Percentiles rank a stretch among this genome's conserved stretches.
Evolutionary conservation across 1,139 yeast genomes (phyloP).

Genomic region (Nakaseomyces delphensis): DNA sequence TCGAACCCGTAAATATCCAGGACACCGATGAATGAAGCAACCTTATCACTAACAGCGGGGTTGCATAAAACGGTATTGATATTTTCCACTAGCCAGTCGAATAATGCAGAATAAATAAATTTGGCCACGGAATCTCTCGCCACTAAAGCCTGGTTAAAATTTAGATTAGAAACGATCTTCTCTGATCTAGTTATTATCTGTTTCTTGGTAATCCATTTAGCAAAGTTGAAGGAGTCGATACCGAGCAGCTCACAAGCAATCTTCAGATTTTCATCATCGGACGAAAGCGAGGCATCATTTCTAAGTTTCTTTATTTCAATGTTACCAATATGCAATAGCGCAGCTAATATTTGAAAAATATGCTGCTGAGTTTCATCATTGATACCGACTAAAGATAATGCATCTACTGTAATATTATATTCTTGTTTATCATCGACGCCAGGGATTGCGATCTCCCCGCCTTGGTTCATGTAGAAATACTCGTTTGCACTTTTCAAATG

Average conservation of each 20-base stretch:
- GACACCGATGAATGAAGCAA: constrained; percentile 83
- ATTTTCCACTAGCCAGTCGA: constrained; percentile 88
- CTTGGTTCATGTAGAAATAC: constrained; percentile 81
- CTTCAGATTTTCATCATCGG: constrained; percentile 77
- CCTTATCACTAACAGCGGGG: constrained; percentile 48
- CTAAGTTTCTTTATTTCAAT: constrained; percentile 81
- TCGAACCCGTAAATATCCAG: constrained; percentile 97
- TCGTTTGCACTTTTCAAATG: constrained; percentile 58
- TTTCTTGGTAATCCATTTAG: constrained; percentile 90
- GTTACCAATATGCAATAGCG: constrained; percentile 87
- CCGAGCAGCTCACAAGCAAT: constrained; percentile 84
- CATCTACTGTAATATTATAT: constrained; percentile 63
- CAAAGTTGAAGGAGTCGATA: constrained; percentile 60
- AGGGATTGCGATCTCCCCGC: constrained; percentile 63
- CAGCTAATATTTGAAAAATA: constrained; percentile 76
- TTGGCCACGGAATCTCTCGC: constrained; percentile 96
- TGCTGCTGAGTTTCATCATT: constrained; percentile 48
- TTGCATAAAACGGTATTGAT: constrained; percentile 78
- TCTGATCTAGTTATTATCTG: constrained; percentile 91
- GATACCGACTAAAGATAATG: constrained; percentile 74
- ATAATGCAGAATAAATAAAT: constrained; percentile 82
- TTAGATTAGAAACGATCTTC: constrained; percentile 77
- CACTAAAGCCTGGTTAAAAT: constrained; percentile 76
- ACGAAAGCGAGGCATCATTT: constrained; percentile 69
- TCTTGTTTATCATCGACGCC: constrained; percentile 81